Evolutionary conservation across 2,329 filamentous ascomycete species (phyloP).

Genomic region (Colletotrichum brevisporum): DNA sequence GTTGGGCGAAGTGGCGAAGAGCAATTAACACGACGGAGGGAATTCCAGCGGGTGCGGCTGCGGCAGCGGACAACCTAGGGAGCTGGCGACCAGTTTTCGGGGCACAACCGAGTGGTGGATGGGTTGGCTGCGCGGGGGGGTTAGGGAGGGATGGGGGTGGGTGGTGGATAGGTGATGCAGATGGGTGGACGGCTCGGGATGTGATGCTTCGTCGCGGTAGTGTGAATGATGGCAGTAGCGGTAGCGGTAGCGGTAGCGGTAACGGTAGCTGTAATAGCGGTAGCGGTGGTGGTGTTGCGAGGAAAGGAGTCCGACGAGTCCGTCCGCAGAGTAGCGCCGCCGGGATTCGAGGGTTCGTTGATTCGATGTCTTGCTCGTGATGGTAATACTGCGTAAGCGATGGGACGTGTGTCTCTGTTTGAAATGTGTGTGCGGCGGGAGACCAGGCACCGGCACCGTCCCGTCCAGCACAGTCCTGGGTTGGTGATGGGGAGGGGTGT

Average conservation of each 20-base stretch:
- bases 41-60: neutral
- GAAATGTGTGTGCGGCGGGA: slow-evolving; percentile 16
- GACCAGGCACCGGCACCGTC: slow-evolving; percentile 20
- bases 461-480: neutral
- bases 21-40: slow-evolving; percentile 21
- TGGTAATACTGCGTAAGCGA: neutral
- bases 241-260: neutral
- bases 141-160: slow-evolving; percentile 9
- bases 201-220: too few species aligned
- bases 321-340: slow-evolving; percentile 16
- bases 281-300: slow-evolving; percentile 5
- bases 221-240: too few species aligned
- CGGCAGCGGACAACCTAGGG: slow-evolving; percentile 24
- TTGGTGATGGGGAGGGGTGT: neutral
- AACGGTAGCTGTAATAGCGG: neutral
- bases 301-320: slow-evolving; percentile 9
- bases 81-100: slow-evolving; percentile 19
- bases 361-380: neutral
- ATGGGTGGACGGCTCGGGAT: slow-evolving; percentile 13
- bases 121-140: neutral
- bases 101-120: slow-evolving; percentile 27
- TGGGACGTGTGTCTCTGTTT: neutral
- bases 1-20: slow-evolving; percentile 37
- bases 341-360: neutral
- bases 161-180: slow-evolving; percentile 1